Base-by-base conservation (phyloP, 768 basidiomycete species). In the Pisolithus albus region DNA sequence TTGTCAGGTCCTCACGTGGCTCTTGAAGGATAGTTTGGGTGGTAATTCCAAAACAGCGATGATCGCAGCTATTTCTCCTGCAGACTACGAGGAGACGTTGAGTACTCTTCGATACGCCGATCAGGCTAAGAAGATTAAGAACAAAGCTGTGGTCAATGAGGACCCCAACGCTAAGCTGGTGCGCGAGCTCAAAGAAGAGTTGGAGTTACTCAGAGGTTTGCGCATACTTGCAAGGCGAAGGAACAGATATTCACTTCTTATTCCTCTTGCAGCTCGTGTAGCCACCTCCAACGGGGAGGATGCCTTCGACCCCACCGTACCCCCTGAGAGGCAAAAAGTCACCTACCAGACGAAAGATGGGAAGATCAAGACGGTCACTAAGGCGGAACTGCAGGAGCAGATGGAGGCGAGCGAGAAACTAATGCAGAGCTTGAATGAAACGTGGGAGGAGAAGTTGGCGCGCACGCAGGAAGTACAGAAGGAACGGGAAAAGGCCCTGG, bases 71-170 rank as follows among this genome's bases (percentile, higher is more conserved):
- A 98, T 99, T 55, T 84, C 92, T 42, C 94, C 93, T n/a, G 94
- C 93, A 43, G 93, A 97, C 71, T 97, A 97, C 63, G 95, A 98
- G 58, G 95, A 98, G 69, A 97, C 95, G 15, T 74, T 98, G 55
- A 92, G 92, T 70, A 98, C 95, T 2, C 75, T 99, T 52, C 88
- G 96, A 5, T 98, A 99, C 70, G 96, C 96, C 59, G 93, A 96
- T 76, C 92, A 92, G 67, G 94, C 95, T 32, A 99, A 99, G 86
- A 95, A 95, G 84, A 99, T 99, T 72, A 97, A 94, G 84, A 99
- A 97, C 72, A 95, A 97, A 75, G 95, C 96, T 15, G 83, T 98
- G 52, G 90, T 99, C 58, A 99, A 99, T 72, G 96, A 99, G 73
- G 96, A 99, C 79, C 96, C 96, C 30, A 99, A 97, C 62, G 95